Percentiles rank a stretch among this genome's conserved stretches.
Conservation (phyloP, 495 filamentous ascomycete species). For the Penicillium tannophilum region DNA sequence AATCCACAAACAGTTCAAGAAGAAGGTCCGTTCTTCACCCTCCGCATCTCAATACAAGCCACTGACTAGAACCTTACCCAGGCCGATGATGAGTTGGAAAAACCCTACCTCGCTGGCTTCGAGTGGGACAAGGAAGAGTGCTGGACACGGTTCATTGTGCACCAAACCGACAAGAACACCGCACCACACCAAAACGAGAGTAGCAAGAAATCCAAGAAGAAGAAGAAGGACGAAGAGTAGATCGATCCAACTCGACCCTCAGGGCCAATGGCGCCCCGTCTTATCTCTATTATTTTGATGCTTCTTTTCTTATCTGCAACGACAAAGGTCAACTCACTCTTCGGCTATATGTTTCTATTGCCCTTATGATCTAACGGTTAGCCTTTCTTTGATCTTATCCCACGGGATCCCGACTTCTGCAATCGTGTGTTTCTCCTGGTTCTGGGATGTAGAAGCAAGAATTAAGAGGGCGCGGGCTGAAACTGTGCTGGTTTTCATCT, state of each 20-base stretch:
- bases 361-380: background rate
- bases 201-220: slow-evolving; percentile 73
- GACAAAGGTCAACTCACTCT: slow-evolving; percentile 20
- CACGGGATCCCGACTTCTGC: slow-evolving; percentile 14
- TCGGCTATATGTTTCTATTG: background rate
- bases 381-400: slow-evolving; percentile 4
- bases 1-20: slow-evolving; percentile 93
- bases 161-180: slow-evolving; percentile 71
- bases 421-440: slow-evolving; percentile 17
- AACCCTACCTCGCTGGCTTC: slow-evolving; percentile 85
- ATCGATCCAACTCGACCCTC: slow-evolving; percentile 8
- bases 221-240: slow-evolving; percentile 47
- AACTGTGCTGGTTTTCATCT: slow-evolving; percentile 6
- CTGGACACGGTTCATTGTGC: slow-evolving; percentile 74
- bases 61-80: slow-evolving; percentile 37
- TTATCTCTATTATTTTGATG: slow-evolving; percentile 7
- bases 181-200: slow-evolving; percentile 27
- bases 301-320: slow-evolving; percentile 9
- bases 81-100: slow-evolving; percentile 84
- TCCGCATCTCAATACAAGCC: background rate
- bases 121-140: slow-evolving; percentile 93
- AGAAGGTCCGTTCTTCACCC: slow-evolving; percentile 63
- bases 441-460: slow-evolving; percentile 35
- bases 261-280: background rate
- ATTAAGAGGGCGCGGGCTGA: slow-evolving; percentile 26